Evolutionary conservation across 495 filamentous ascomycete species (phyloP).

Genomic region (Geopyxis carbonaria): DNA sequence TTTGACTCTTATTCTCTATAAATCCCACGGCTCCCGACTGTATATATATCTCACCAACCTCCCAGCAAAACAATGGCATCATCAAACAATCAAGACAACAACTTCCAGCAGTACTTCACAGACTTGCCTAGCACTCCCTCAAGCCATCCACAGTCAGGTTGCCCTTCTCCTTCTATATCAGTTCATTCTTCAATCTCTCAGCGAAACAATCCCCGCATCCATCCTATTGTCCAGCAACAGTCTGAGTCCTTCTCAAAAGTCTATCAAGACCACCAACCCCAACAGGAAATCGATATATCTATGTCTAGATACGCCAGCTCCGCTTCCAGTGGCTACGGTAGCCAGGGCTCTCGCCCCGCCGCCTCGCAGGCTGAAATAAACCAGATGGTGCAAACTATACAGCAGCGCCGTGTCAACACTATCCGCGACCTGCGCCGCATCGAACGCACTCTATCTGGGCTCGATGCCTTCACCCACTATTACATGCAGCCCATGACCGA

Average conservation of each 20-base stretch:
- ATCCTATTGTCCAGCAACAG: neutral
- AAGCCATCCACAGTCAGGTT: no score
- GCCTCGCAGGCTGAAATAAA: slow-evolving; percentile 28
- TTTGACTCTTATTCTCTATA: no score
- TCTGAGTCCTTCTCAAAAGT: neutral
- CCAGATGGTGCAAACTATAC: slow-evolving; percentile 36
- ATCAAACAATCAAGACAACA: no score
- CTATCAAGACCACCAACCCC: neutral
- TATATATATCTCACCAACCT: no score
- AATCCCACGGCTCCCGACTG: no score
- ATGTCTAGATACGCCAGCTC: slow-evolving; percentile 2
- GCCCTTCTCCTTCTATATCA: neutral
- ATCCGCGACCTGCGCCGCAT: slow-evolving; percentile 58
- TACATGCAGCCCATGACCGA: slow-evolving; percentile 40
- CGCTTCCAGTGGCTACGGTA: neutral
- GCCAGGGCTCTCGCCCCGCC: neutral
- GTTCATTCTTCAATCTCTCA: neutral
- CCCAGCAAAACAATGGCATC: no score
- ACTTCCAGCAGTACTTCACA: no score
- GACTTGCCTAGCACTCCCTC: no score
- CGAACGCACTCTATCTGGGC: slow-evolving; percentile 43
- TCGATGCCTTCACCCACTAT: slow-evolving; percentile 27
- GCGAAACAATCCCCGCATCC: neutral
- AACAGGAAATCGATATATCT: neutral
- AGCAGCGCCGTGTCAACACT: slow-evolving; percentile 51